These are phyloP conservation scores for Colletotrichum destructivum DNA, from an alignment of 2,329 filamentous ascomycete genomes.

Conservation along the genomic window DNA sequence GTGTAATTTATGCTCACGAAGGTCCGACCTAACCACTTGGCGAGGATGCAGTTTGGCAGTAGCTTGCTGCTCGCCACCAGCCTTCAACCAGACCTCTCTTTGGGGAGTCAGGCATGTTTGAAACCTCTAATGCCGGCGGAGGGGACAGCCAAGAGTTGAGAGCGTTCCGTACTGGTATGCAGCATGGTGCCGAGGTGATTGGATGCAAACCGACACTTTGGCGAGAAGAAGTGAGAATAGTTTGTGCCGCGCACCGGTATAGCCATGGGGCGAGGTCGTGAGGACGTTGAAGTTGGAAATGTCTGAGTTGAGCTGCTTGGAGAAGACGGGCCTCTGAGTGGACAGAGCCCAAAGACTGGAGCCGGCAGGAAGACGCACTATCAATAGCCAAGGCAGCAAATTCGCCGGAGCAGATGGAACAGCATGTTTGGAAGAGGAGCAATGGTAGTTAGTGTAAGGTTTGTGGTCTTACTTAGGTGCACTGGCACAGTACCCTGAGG, in stretches of 20 bases:
- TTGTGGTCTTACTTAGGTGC: too few relatives aligned
- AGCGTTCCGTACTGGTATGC: neutral
- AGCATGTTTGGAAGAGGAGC: too few relatives aligned
- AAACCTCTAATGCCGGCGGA: neutral
- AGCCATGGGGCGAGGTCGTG: slow-evolving; percentile 13
- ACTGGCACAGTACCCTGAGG: too few relatives aligned
- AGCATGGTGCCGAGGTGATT: neutral
- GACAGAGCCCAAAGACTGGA: slow-evolving; percentile 27
- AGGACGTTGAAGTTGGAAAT: neutral
- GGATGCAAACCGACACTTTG: too few relatives aligned
- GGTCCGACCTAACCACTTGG: slow-evolving; percentile 10
- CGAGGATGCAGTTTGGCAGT: neutral
- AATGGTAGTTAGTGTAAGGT: too few relatives aligned
- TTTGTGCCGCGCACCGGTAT: slow-evolving; percentile 25
- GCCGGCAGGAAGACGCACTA: neutral
- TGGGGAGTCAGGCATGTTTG: neutral
- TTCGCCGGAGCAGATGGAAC: neutral
- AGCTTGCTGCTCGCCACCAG: neutral
- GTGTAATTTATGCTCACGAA: slow-evolving; percentile 3
- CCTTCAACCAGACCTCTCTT: neutral
- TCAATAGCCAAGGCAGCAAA: neutral
- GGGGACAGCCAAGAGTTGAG: neutral
- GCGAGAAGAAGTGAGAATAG: neutral
- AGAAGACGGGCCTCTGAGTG: slow-evolving; percentile 5
- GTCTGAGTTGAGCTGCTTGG: neutral